Base-by-base conservation (phyloP, 208 protist genomes). In the Trypanosoma scelopori region DNA sequence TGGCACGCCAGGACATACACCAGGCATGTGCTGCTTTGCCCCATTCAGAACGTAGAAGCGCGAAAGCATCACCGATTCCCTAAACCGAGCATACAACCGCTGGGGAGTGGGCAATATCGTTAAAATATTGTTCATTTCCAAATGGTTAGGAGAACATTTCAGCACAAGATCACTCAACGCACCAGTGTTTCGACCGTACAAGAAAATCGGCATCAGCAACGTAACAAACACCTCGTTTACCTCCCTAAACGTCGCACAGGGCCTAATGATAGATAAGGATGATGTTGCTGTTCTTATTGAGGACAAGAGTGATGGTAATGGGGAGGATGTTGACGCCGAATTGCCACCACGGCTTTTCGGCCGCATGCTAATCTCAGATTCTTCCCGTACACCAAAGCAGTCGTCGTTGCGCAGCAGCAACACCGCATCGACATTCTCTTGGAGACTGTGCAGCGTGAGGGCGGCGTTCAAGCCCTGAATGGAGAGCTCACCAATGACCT, bases 351-450 rank as follows among this genome's bases (percentile, higher is more conserved):
- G n/a, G 4, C 12, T 28, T 11, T 18, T 35, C 35, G 25, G 15
- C 5, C 37, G 12, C 16, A 9, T 16, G n/a, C 41, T 42, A 30
- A 9, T 7, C 0, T 6, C 4, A 11, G 25, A 37, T 0, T 47
- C 35, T 28, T 32, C 39, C 25, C 5, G 25, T 3, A 15, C 32
- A 35, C 20, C 13, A 48, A 74, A 27, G 18, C 59, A 82, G 49
- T 93, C 90, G 49, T 92, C 85, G 62, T 95, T 95, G 50, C 90
- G 87, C 47, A 95, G 65, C 5, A 95, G 66, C 0, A 95, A 3
- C 0, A 91, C 66, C 13, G 85, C 90, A 63, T 95, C 85, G 12
- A 58, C 72, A 28, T 75, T 77, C 20, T 75, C 52, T 51, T 84
- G 76, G 50, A 95, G 58, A 16, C 77, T 59, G 39, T 89, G 71